Conservation (phyloP, 148 eudicot species). For the Polygonum aviculare region DNA sequence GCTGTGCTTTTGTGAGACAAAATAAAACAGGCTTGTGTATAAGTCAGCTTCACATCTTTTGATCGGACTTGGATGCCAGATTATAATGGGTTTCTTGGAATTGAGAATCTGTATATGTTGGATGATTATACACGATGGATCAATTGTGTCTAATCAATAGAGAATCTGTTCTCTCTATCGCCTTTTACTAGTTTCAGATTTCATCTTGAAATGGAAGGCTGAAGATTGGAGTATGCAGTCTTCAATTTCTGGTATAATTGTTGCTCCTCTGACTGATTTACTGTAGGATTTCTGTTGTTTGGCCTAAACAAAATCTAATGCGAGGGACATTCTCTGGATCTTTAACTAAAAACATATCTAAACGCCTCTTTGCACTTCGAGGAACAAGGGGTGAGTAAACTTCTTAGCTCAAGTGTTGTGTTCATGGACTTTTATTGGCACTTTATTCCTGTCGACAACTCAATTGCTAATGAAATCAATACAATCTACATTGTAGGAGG, state of each 20-base stretch:
- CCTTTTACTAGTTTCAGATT: neutral
- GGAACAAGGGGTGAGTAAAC: conserved; percentile 7
- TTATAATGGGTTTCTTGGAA: neutral
- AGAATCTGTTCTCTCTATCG: neutral
- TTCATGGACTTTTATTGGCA: neutral
- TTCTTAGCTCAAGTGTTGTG: neutral
- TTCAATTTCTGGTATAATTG: neutral
- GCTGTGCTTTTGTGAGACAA: neutral
- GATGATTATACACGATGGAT: neutral
- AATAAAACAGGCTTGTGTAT: neutral
- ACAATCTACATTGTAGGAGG: conserved; percentile 13
- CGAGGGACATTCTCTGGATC: neutral
- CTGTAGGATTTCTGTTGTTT: neutral
- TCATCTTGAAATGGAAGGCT: neutral
- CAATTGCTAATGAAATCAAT: neutral
- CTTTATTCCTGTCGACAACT: neutral
- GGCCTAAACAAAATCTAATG: neutral
- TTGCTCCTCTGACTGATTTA: neutral
- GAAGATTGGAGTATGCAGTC: neutral
- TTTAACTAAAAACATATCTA: conserved; percentile 1
- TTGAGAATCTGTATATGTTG: neutral
- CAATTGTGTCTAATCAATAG: neutral
- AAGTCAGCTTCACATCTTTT: neutral
- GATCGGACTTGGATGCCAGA: neutral
- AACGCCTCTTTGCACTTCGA: neutral